Base-by-base conservation (phyloP, 371 early-diverging fungal genomes). In the Lichtheimia hyalospora region DNA sequence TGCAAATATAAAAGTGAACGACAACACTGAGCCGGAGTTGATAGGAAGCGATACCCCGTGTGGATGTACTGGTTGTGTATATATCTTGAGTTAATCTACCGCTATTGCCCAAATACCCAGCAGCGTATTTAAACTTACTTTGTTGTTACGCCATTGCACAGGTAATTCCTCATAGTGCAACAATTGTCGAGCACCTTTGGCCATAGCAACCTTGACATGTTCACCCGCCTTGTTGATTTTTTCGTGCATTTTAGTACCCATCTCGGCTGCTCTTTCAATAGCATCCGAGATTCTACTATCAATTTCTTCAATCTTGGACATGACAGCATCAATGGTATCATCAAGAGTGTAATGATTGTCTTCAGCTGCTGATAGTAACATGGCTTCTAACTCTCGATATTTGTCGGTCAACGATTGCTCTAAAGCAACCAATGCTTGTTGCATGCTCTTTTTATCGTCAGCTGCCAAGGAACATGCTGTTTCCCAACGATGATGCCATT, bases 21-120 rank as follows among this genome's bases (percentile, higher is more conserved):
- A 51, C 89, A 64, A 65, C 94, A 94, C 79, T 52, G 62, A 20
- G 70, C 79, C 70, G 70, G 90, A 73, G 77, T 84, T 58, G 67
- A 79, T 66, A 77, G 85, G 79, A 64, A 86, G 67, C 94, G 84
- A 74, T 94, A 94, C 16, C 90, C 91, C 6, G 69, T 74, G 60
- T 68, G 75, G 58, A 89, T 89, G 63, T 73, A 74, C 77, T 84
- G 66, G 57, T 34, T 21, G 48, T 21, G 48, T 21, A 55, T 55
- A 59, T 46, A 43, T 34, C 34, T 34, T 34, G 34, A 34, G n/a
- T 18, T 27, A 56, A 39, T 34, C 34, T 34, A 34, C 34, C 34
- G 34, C 34, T 34, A 34, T 34, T 34, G 34, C 34, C 34, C 34
- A 55, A 16, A 49, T 40, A 58, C n/a, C 41, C 54, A n/a, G n/a